A percentile compares a stretch with the other conserved stretches of the same genome.
These are phyloP conservation scores for Linnemannia elongata DNA, from an alignment of 192 early-diverging fungal genomes.

Conservation along the genomic window DNA sequence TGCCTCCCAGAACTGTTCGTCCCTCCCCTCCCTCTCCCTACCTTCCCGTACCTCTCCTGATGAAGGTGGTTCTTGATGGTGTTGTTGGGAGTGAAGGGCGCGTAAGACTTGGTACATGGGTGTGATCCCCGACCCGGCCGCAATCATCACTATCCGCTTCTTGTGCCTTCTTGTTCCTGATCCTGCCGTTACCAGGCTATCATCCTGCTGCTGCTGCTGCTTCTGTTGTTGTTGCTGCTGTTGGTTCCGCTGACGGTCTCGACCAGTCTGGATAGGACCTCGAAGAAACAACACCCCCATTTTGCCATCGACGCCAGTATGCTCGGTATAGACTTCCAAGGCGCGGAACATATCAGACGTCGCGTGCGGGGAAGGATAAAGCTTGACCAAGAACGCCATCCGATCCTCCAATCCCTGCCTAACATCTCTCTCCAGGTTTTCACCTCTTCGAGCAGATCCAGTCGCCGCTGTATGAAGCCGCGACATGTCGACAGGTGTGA, in stretches of 20 bases:
- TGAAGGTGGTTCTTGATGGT: not conserved
- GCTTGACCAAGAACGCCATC: slow-evolving; percentile 43
- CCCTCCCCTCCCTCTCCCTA: not conserved
- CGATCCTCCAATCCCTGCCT: not conserved
- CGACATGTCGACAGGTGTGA: slow-evolving; percentile 41
- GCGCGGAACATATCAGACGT: slow-evolving; percentile 44
- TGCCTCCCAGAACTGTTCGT: not conserved
- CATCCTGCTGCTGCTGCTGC: not conserved
- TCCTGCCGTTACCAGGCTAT: not conserved
- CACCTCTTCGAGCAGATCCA: not conserved
- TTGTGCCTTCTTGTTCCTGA: not conserved
- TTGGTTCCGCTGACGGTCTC: slow-evolving; percentile 8
- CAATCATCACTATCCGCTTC: slow-evolving; percentile 44
- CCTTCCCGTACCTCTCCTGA: not conserved
- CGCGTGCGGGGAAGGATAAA: slow-evolving; percentile 37
- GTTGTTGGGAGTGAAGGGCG: slow-evolving; percentile 9
- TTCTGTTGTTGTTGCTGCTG: not conserved
- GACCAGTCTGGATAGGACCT: slow-evolving; percentile 36
- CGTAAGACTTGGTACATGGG: slow-evolving; percentile 51
- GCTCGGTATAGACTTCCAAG: not conserved
- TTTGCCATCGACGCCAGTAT: not conserved
- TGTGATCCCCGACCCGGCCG: slow-evolving; percentile 47
- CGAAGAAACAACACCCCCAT: slow-evolving; percentile 27
- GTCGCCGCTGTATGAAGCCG: not conserved
- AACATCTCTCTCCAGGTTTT: not conserved